These are phyloP conservation scores for Phytophthora ramorum DNA, from an alignment of 352 stramenopile genomes.

Conservation along the genomic window DNA sequence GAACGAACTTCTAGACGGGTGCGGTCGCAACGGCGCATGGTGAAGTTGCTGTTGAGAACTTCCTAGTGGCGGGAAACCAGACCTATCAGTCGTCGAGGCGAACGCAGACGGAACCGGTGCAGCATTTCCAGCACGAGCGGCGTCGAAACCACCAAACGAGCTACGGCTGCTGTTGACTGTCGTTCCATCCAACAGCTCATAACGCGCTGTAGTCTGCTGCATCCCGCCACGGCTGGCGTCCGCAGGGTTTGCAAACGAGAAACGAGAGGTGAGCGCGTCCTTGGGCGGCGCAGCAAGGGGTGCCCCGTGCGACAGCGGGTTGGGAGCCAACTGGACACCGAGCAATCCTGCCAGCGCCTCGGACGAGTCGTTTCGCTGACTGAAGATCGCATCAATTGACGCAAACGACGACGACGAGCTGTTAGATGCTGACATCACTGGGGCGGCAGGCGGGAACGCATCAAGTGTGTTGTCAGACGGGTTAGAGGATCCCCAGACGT, in stretches of 20 bases:
- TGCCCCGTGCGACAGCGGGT: constrained; percentile 51
- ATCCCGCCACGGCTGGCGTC: constrained; percentile 21
- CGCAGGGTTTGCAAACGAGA: constrained; percentile 80
- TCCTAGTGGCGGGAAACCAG: constrained; percentile 50
- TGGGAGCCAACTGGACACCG: constrained; percentile 59
- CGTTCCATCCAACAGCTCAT: constrained; percentile 42
- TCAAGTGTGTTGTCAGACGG: constrained; percentile 20
- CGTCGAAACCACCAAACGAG: constrained; percentile 39
- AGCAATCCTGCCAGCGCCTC: constrained; percentile 73
- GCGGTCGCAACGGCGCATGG: constrained; percentile 28
- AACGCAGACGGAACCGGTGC: constrained; percentile 37
- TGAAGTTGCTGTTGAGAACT: constrained; percentile 39
- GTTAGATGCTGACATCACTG: constrained; percentile 14
- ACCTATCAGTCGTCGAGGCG: constrained; percentile 36
- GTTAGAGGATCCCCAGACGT: constrained; percentile 39
- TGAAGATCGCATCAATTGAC: constrained; percentile 88
- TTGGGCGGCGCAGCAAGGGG: constrained; percentile 38
- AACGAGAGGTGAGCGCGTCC: constrained; percentile 68
- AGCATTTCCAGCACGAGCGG: constrained; percentile 12
- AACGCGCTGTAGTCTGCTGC: constrained; percentile 23
- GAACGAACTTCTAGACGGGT: constrained; percentile 41
- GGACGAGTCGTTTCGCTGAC: constrained; percentile 73
- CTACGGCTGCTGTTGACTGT: constrained; percentile 34
- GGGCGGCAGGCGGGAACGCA: constrained; percentile 20
- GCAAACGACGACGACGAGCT: constrained; percentile 72